phyloP scores from a whole-genome alignment of 2,329 filamentous ascomycete genomes.

The Exophiala viscosa region DNA sequence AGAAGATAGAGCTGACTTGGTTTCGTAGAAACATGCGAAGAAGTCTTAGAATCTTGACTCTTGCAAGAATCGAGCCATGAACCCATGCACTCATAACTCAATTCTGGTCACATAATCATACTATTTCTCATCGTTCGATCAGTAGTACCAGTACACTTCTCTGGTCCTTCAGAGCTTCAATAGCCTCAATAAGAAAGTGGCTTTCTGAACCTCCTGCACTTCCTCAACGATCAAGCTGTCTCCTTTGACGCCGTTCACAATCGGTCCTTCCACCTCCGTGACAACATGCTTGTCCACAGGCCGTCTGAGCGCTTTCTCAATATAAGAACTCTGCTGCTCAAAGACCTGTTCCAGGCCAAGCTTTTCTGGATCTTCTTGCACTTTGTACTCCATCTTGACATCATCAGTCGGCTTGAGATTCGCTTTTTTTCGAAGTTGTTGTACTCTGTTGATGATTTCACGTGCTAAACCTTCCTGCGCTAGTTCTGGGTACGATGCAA shows the following conservation, averaged over 20 bases:
- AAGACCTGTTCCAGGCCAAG: constrained; percentile 70
- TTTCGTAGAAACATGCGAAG: constrained; percentile 50
- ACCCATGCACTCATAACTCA: not conserved
- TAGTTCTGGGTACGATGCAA: constrained; percentile 75
- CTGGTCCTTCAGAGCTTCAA: constrained; percentile 59
- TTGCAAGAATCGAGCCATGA: no score
- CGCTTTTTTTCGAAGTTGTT: constrained; percentile 89
- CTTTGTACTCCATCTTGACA: constrained; percentile 87
- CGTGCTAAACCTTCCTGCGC: constrained; percentile 83
- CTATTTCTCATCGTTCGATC: not conserved
- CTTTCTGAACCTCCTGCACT: constrained; percentile 80
- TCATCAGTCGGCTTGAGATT: constrained; percentile 88
- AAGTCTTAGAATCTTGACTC: constrained; percentile 36
- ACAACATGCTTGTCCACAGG: constrained; percentile 68
- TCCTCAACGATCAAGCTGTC: constrained; percentile 68
- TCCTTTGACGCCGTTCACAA: constrained; percentile 50
- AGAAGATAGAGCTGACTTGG: constrained; percentile 5
- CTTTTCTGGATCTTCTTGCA: constrained; percentile 73
- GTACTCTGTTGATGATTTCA: constrained; percentile 90
- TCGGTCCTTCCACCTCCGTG: constrained; percentile 51
- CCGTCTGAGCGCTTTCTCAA: constrained; percentile 74
- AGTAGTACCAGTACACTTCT: not conserved
- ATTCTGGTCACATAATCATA: constrained; percentile 1
- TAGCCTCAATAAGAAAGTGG: constrained; percentile 72
- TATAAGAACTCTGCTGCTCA: constrained; percentile 60